Conservation (phyloP, 2,329 filamentous ascomycete species). For the Beauveria medogensis region DNA sequence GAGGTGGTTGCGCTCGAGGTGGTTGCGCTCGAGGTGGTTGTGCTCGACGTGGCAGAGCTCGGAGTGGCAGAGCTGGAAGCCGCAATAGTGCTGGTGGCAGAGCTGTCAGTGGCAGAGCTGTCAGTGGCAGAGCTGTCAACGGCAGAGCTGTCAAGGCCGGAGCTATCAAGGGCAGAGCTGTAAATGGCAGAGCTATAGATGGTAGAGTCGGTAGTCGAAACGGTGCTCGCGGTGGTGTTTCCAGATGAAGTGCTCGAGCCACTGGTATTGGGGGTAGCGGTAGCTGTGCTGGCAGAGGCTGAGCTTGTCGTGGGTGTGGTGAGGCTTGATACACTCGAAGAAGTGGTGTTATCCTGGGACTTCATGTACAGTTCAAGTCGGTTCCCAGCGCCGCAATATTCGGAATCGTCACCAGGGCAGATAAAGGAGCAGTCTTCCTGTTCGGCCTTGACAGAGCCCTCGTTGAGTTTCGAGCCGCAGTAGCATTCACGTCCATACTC, state of each 20-base stretch:
- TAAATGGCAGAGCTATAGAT: neutral
- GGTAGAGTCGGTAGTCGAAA: neutral
- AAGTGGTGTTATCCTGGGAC: neutral
- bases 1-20: neutral
- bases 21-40: neutral
- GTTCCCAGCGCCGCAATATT: conserved; percentile 28
- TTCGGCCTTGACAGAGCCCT: conserved; percentile 21
- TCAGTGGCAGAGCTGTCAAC: too few relatives aligned
- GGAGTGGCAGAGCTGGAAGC: neutral
- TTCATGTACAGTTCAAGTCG: conserved; percentile 26
- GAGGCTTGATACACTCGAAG: neutral
- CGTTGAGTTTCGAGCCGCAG: conserved; percentile 26
- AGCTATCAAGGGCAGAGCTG: neutral
- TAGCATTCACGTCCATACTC: conserved; percentile 32
- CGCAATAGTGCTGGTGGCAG: too few relatives aligned
- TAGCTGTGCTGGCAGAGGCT: neutral
- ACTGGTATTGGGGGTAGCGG: neutral
- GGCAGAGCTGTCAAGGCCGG: neutral
- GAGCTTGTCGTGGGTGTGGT: conserved; percentile 1
- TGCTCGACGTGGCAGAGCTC: neutral
- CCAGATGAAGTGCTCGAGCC: neutral
- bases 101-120: too few relatives aligned
- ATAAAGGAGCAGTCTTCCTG: conserved; percentile 26
- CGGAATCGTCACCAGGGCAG: conserved; percentile 23
- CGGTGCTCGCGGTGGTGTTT: neutral